Evolutionary conservation across 2,329 filamentous ascomycete species (phyloP).

Genomic region (Clarireedia monteithiana): DNA sequence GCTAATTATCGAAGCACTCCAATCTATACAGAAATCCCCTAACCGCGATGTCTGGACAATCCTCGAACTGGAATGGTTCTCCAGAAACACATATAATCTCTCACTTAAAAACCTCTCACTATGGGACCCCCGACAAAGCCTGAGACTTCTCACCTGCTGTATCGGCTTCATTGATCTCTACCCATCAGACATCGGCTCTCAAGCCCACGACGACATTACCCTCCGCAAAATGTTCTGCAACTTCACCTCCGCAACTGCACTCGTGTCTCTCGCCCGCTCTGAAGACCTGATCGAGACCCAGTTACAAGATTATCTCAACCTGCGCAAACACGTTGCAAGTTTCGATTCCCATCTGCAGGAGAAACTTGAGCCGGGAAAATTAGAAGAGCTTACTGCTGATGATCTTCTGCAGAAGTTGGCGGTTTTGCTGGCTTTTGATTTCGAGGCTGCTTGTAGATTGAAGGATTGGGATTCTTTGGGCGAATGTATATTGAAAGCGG

Average conservation of each 20-base stretch:
- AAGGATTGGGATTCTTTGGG: constrained; percentile 60
- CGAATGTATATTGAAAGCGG: constrained; percentile 48
- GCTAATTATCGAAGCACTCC: constrained; percentile 18
- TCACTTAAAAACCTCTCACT: constrained; percentile 52
- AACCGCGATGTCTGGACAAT: constrained; percentile 42
- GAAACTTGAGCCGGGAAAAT: constrained; percentile 26
- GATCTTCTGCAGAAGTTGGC: constrained; percentile 57
- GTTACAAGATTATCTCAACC: constrained; percentile 53
- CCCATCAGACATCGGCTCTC: constrained; percentile 37
- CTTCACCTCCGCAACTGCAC: constrained; percentile 52
- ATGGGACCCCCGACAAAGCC: constrained; percentile 46
- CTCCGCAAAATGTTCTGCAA: constrained; percentile 61
- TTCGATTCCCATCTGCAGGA: constrained; percentile 45
- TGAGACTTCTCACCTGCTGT: constrained; percentile 49
- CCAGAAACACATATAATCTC: constrained; percentile 73
- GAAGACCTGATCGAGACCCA: constrained; percentile 43
- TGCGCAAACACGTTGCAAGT: constrained; percentile 50
- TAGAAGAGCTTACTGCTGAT: constrained; percentile 36
- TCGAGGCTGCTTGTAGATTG: constrained; percentile 64
- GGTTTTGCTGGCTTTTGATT: constrained; percentile 65
- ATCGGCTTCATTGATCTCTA: constrained; percentile 45
- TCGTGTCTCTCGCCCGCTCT: constrained; percentile 44
- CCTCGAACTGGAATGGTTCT: constrained; percentile 75
- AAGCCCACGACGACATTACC: constrained; percentile 40
- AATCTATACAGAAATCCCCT: constrained; percentile 34